Evolutionary conservation across 2,329 filamentous ascomycete genomes (phyloP).

Genomic region (Byssochlamys sp.): DNA sequence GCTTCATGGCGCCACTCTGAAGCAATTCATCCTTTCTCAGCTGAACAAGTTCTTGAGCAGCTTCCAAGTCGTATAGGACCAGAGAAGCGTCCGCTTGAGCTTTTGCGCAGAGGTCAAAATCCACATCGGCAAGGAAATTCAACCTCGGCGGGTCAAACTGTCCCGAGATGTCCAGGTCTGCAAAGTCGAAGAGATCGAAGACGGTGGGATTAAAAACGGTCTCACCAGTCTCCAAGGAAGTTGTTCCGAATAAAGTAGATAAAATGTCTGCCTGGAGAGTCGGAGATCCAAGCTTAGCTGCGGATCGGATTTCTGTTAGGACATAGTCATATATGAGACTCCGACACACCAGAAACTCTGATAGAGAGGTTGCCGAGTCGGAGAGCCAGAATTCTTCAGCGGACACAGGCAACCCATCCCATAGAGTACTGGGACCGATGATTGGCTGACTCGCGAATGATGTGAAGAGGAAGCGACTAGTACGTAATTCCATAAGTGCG

Average conservation of each 20-base stretch:
- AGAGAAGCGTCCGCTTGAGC: constrained; percentile 44
- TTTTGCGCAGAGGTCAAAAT: constrained; percentile 56
- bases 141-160: constrained; percentile 44
- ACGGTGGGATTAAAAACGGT: constrained; percentile 61
- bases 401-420: constrained; percentile 59
- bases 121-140: constrained; percentile 54
- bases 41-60: constrained; percentile 62
- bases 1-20: constrained; percentile 35
- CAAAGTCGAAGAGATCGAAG: constrained; percentile 89
- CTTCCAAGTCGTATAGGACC: constrained; percentile 57
- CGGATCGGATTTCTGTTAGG: constrained; percentile 70
- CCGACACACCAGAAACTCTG: constrained; percentile 68
- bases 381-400: constrained; percentile 60
- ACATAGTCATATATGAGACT: constrained; percentile 75
- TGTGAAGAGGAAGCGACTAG: constrained; percentile 68
- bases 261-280: constrained; percentile 59
- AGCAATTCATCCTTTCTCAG: constrained; percentile 38
- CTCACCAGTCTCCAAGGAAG: constrained; percentile 57
- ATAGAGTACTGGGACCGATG: constrained; percentile 59
- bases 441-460: constrained; percentile 62
- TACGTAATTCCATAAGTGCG: constrained; percentile 68
- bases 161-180: constrained; percentile 52
- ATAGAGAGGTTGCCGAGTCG: constrained; percentile 58
- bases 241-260: constrained; percentile 61
- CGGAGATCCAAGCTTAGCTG: constrained; percentile 60